These are phyloP conservation scores for Graphilbum fragrans DNA, from an alignment of 2,329 filamentous ascomycete genomes.

Conservation along the genomic window DNA sequence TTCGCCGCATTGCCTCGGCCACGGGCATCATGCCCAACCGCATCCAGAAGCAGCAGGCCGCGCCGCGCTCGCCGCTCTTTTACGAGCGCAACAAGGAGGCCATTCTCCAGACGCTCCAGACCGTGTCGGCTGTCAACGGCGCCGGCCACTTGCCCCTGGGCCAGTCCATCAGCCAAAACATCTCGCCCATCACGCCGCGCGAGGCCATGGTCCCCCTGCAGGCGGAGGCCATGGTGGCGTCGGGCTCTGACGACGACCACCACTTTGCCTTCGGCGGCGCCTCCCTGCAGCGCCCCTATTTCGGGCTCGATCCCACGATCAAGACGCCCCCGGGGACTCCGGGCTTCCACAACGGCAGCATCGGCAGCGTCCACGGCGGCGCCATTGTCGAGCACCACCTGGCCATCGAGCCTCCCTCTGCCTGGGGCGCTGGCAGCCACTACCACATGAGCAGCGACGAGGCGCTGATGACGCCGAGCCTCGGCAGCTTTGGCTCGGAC, in stretches of 20 bases:
- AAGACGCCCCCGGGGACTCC: constrained; percentile 8
- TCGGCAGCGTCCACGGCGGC: not conserved
- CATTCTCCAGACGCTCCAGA: constrained; percentile 24
- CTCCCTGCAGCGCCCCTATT: not conserved
- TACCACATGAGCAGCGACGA: constrained; percentile 30
- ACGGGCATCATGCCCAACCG: constrained; percentile 27
- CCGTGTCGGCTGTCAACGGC: constrained; percentile 8
- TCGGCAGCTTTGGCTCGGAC: constrained; percentile 31
- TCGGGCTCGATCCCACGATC: constrained; percentile 2
- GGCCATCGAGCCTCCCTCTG: constrained; percentile 22
- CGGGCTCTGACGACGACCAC: constrained; percentile 4
- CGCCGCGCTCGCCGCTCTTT: constrained; percentile 29
- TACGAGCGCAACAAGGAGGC: constrained; percentile 33
- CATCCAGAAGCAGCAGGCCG: constrained; percentile 26
- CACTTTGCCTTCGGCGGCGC: not conserved
- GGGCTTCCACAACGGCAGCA: not conserved
- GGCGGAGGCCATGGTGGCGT: not conserved
- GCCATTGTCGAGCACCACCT: constrained; percentile 23
- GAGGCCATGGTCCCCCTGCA: not conserved
- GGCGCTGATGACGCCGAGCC: constrained; percentile 33
- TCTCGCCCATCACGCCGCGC: constrained; percentile 1
- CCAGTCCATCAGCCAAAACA: constrained; percentile 2
- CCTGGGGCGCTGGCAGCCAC: no score
- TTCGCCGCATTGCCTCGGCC: constrained; percentile 42
- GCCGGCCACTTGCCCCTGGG: constrained; percentile 23